Evolutionary conservation across 2,329 filamentous ascomycete genomes (phyloP).

Genomic region (Phaeosphaeria sp.): DNA sequence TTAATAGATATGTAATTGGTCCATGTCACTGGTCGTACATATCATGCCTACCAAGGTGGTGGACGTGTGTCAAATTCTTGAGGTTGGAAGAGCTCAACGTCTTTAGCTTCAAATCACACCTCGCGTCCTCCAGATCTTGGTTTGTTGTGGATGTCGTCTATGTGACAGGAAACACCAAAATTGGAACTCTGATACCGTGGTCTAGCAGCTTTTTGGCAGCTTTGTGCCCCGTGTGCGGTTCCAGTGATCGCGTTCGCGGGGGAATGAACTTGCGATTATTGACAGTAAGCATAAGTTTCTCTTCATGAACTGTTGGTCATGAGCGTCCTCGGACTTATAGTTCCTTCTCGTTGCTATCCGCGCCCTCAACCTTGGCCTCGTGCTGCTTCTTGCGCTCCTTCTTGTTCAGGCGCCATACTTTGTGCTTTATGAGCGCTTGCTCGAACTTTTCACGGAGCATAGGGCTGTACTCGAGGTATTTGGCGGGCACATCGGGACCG

Average conservation of each 20-base stretch:
- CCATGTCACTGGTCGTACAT: too few species aligned
- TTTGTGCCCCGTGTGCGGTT: background rate
- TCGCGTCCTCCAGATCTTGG: too few species aligned
- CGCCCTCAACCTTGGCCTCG: background rate
- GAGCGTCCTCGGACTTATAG: background rate
- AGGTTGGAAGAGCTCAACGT: too few species aligned
- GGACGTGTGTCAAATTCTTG: too few species aligned
- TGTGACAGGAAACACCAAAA: too few species aligned
- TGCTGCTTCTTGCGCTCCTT: background rate
- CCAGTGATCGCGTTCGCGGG: background rate
- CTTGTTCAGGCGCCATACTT: background rate
- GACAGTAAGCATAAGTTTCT: background rate
- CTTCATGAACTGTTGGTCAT: background rate
- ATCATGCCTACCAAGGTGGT: too few species aligned
- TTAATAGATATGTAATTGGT: too few species aligned
- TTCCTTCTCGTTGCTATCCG: background rate
- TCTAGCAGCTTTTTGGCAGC: background rate
- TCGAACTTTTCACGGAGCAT: background rate
- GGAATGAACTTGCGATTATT: slow-evolving; percentile 3
- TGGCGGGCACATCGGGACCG: background rate
- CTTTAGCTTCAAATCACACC: too few species aligned
- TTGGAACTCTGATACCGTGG: too few species aligned
- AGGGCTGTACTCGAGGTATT: background rate
- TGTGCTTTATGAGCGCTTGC: background rate
- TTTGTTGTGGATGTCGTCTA: too few species aligned